Conservation (phyloP, 305 asterid species). For the Vinca major region DNA sequence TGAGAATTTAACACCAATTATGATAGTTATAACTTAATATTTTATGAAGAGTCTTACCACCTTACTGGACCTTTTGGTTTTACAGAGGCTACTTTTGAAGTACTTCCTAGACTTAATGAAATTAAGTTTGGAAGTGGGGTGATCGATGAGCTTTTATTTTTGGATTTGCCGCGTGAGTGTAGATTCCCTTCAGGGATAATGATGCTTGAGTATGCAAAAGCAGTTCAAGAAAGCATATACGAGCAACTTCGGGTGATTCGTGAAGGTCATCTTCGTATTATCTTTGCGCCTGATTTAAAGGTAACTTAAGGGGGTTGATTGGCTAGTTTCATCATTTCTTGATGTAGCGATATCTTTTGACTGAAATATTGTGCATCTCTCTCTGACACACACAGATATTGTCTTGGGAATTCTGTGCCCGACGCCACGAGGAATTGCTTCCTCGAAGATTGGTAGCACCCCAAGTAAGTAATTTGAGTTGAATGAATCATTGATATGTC, state of each 20-base stretch:
- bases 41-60: not conserved
- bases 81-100: conserved; percentile 93
- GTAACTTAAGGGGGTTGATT: conserved; percentile 18
- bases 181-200: conserved; percentile 79
- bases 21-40: not conserved
- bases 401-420: conserved; percentile 96
- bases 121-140: conserved; percentile 90
- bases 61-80: conserved; percentile 13
- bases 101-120: conserved; percentile 87
- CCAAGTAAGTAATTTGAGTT: conserved; percentile 42
- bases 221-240: conserved; percentile 85
- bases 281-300: conserved; percentile 86
- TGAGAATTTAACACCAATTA: not conserved
- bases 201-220: conserved; percentile 87
- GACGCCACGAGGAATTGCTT: conserved; percentile 94
- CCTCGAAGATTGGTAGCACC: conserved; percentile 91
- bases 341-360: conserved; percentile 7
- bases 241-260: conserved; percentile 95
- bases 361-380: conserved; percentile 17
- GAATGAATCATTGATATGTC: not conserved
- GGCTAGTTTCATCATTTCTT: not conserved
- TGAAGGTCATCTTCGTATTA: conserved; percentile 86
- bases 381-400: conserved; percentile 40
- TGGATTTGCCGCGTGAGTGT: conserved; percentile 87
- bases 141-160: conserved; percentile 73